Conservation (phyloP, 1,139 yeast species). For the Saccharomyces pastorianus region DNA sequence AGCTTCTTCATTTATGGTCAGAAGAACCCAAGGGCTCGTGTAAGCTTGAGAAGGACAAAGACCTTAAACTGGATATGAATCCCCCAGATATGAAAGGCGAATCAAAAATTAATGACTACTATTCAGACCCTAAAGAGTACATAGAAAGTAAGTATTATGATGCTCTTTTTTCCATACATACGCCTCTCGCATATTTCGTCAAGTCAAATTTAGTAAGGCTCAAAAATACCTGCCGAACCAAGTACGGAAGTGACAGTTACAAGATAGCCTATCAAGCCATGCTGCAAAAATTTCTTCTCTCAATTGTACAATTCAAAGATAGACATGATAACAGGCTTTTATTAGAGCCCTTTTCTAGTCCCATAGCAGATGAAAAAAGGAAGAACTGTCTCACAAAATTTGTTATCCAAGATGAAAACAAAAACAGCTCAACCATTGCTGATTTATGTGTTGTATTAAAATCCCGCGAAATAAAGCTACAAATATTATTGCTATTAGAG, state of each 20-base stretch:
- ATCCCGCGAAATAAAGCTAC: conserved; percentile 61
- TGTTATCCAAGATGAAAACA: neutral
- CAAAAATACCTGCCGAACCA: conserved; percentile 20
- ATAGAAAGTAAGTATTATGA: conserved; percentile 25
- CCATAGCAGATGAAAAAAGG: conserved; percentile 7
- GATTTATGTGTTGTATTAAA: conserved; percentile 35
- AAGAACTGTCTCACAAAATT: conserved; percentile 10
- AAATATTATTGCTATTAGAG: conserved; percentile 51
- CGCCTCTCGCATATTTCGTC: conserved; percentile 29
- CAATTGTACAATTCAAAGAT: conserved; percentile 18
- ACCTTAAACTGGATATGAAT: conserved; percentile 14
- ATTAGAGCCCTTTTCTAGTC: neutral
- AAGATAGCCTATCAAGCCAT: conserved; percentile 10
- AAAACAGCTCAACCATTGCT: neutral
- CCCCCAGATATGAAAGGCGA: conserved; percentile 11
- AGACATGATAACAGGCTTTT: conserved; percentile 13
- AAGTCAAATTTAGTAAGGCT: conserved; percentile 26
- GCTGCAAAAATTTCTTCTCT: conserved; percentile 11
- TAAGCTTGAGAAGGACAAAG: conserved; percentile 3
- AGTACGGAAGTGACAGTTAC: conserved; percentile 5
- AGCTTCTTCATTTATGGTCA: conserved; percentile 16
- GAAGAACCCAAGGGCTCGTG: conserved; percentile 7
- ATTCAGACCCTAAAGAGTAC: conserved; percentile 16
- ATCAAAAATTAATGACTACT: neutral
- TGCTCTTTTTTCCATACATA: conserved; percentile 18